Evolutionary conservation across 768 basidiomycete genomes (phyloP).

Genomic region (Lentinula detonsa): DNA sequence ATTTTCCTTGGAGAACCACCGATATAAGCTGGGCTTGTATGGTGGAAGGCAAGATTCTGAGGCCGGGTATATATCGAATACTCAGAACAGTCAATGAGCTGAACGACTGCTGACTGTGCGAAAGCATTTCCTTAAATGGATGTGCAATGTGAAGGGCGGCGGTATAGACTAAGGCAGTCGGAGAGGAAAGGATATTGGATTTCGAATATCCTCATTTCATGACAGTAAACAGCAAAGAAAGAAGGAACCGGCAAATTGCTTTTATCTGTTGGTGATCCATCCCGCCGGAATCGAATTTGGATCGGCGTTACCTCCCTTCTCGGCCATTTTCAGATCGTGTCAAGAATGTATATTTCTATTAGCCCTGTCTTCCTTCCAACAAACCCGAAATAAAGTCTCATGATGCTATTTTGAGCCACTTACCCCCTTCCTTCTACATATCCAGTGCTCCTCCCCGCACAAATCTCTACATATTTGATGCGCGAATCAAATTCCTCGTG

Average conservation of each 20-base stretch:
- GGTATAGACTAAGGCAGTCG: not conserved
- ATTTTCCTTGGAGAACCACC: not conserved
- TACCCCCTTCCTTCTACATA: not conserved
- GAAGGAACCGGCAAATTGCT: not conserved
- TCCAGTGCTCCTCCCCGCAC: not conserved
- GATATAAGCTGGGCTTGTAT: not conserved
- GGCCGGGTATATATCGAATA: not conserved
- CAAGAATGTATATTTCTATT: constrained; percentile 2
- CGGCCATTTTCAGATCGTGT: constrained; percentile 6
- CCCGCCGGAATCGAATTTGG: constrained; percentile 7
- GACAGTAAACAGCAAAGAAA: not conserved
- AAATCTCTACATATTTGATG: not conserved
- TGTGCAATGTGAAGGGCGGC: not conserved
- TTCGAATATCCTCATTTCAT: not conserved
- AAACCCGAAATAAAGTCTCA: not conserved
- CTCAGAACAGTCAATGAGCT: not conserved
- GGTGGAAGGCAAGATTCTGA: not conserved
- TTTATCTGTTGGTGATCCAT: not conserved
- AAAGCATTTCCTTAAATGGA: not conserved
- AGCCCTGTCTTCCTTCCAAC: not conserved
- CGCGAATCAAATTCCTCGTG: not conserved
- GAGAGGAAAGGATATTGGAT: not conserved
- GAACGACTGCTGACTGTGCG: not conserved
- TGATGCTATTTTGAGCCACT: constrained; percentile 2
- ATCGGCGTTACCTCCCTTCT: constrained; percentile 5